Conservation (phyloP, 768 basidiomycete genomes). For the Termitomyces sp. region DNA sequence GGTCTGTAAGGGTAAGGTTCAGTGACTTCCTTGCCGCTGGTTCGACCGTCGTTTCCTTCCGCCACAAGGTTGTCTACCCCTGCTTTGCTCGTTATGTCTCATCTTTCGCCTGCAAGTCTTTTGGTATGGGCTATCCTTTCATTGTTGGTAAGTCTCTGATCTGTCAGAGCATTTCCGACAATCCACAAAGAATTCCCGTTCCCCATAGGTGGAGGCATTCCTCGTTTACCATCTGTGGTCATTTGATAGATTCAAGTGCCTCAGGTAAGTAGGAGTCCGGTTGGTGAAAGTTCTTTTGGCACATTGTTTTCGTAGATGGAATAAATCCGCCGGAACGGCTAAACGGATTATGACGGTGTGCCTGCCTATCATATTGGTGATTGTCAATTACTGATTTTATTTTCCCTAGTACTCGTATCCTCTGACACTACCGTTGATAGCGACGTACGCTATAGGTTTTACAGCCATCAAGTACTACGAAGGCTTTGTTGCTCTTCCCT, state of each 20-base stretch:
- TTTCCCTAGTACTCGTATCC: slow-evolving; percentile 63
- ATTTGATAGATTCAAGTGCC: slow-evolving; percentile 73
- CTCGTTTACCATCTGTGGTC: slow-evolving; percentile 74
- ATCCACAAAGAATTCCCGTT: not conserved
- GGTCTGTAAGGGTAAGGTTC: not conserved
- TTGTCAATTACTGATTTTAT: not conserved
- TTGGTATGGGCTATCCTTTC: slow-evolving; percentile 61
- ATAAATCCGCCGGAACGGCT: slow-evolving; percentile 66
- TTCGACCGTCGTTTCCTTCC: slow-evolving; percentile 11
- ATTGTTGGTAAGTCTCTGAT: slow-evolving; percentile 36
- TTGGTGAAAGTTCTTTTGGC: not conserved
- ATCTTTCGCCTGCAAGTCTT: slow-evolving; percentile 48
- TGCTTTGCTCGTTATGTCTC: slow-evolving; percentile 41
- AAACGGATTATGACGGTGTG: slow-evolving; percentile 65
- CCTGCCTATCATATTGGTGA: not conserved
- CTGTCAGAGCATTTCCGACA: not conserved
- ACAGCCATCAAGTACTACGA: slow-evolving; percentile 68
- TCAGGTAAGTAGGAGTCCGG: slow-evolving; percentile 38
- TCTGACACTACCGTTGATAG: slow-evolving; percentile 53
- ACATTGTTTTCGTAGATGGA: slow-evolving; percentile 45
- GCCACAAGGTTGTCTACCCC: slow-evolving; percentile 1
- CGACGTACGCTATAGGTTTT: slow-evolving; percentile 57
- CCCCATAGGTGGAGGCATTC: slow-evolving; percentile 51
- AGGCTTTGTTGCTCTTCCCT: slow-evolving; percentile 47
- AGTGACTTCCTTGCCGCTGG: slow-evolving; percentile 16